A percentile compares a stretch with the other conserved stretches of the same genome.
These are phyloP conservation scores for Fistulina hepatica DNA, from an alignment of 1,284 basidiomycete species.

Conservation along the genomic window DNA sequence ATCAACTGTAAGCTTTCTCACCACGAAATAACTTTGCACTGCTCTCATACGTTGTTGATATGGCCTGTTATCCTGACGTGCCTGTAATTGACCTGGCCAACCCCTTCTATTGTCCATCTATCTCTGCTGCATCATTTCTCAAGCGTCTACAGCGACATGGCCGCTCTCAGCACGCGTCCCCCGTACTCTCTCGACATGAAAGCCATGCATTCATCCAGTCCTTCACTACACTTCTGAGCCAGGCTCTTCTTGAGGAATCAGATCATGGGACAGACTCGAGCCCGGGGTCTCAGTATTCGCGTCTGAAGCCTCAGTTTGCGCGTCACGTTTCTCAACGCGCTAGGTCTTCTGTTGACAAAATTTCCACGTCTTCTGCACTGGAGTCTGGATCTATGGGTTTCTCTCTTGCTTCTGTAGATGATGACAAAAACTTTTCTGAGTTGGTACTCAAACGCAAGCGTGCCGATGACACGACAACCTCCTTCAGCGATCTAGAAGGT, in stretches of 20 bases:
- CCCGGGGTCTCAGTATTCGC: background rate
- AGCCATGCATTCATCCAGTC: constrained; percentile 20
- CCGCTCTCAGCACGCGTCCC: constrained; percentile 11
- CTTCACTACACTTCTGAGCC: constrained; percentile 26
- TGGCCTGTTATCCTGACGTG: no score
- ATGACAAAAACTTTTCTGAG: background rate
- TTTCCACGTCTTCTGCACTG: background rate
- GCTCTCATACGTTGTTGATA: no score
- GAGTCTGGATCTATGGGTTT: constrained; percentile 2
- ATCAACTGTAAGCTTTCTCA: no score
- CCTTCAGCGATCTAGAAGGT: constrained; percentile 32
- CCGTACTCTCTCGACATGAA: constrained; percentile 10
- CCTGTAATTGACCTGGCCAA: constrained; percentile 29
- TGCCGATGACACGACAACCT: constrained; percentile 4
- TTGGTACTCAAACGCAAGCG: constrained; percentile 21
- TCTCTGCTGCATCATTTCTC: constrained; percentile 32
- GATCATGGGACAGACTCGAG: constrained; percentile 12
- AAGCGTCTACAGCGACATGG: constrained; percentile 22
- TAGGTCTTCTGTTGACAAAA: background rate
- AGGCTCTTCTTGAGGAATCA: constrained; percentile 22
- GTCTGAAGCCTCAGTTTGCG: background rate
- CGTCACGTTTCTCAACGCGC: background rate
- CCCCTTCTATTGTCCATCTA: constrained; percentile 33
- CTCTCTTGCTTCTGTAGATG: background rate
- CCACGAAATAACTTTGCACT: no score